Conservation (phyloP, 495 filamentous ascomycete species). For the Penicillium canescens region DNA sequence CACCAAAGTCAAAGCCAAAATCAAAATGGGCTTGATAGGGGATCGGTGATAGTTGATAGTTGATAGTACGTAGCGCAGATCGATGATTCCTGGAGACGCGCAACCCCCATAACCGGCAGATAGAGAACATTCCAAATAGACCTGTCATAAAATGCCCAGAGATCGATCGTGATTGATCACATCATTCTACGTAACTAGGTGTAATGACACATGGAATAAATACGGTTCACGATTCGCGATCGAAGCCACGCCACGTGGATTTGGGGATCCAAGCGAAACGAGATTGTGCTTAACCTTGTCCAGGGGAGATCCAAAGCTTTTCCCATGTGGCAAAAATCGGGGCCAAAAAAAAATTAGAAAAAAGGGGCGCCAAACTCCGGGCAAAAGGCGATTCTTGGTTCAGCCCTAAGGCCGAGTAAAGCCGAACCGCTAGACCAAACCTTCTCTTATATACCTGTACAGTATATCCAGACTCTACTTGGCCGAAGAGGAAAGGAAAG, state of each 20-base stretch:
- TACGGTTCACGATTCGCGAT: not conserved
- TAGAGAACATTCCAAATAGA: conserved; percentile 3
- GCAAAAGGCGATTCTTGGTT: not conserved
- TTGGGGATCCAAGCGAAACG: not conserved
- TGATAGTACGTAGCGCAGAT: conserved; percentile 7
- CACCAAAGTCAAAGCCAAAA: not conserved
- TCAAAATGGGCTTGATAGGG: no score
- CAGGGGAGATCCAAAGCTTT: not conserved
- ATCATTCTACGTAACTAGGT: not conserved
- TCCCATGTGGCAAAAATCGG: not conserved
- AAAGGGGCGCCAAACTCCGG: not conserved
- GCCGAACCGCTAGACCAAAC: not conserved
- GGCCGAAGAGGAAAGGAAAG: no score
- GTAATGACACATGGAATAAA: no score
- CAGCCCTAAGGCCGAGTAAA: conserved; percentile 5
- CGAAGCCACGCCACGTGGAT: conserved; percentile 6
- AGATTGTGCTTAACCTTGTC: not conserved
- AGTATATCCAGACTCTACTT: no score
- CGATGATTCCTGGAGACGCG: conserved; percentile 1
- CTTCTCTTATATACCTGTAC: no score
- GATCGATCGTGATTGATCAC: conserved; percentile 8
- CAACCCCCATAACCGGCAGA: not conserved
- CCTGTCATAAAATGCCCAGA: not conserved
- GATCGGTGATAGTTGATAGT: no score
- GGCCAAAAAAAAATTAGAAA: not conserved